A percentile compares a stretch with the other conserved stretches of the same genome.
phyloP scores from a whole-genome alignment of 202 grass and related monocot species.

The Tripidium arundinaceum region DNA sequence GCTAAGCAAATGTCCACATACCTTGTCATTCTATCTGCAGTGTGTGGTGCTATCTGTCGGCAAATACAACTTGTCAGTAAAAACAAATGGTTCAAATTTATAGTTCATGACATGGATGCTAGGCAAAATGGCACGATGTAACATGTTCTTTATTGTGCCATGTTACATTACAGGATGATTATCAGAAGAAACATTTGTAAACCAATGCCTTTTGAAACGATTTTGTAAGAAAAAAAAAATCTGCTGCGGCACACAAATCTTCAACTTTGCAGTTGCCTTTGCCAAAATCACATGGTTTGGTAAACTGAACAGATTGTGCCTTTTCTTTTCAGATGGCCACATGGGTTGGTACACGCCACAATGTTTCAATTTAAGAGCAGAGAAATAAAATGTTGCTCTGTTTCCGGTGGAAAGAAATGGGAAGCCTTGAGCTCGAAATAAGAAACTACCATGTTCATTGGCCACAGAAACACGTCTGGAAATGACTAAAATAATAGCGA shows the following conservation, averaged over 20 bases:
- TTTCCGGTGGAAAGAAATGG: neutral
- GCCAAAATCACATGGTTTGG: neutral
- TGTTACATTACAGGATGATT: neutral
- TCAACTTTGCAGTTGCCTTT: neutral
- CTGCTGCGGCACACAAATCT: neutral
- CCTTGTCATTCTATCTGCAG: conserved; percentile 45
- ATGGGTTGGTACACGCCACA: neutral
- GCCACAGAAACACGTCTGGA: neutral
- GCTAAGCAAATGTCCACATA: conserved; percentile 26
- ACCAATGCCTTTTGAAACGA: neutral
- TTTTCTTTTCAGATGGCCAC: too few species aligned
- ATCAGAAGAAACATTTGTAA: neutral
- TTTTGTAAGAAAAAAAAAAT: neutral
- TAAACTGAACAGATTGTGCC: neutral
- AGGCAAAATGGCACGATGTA: neutral
- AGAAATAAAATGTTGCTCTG: neutral
- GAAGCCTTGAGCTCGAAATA: neutral
- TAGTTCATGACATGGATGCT: neutral
- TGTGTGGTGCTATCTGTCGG: conserved; percentile 37
- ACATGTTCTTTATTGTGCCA: neutral
- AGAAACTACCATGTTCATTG: neutral
- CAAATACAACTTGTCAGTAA: neutral
- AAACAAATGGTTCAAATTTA: neutral
- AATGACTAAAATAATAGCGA: neutral
- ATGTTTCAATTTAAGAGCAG: neutral